Conservation (phyloP, 768 basidiomycete species). For the Chalciporus pseudorubinellus region DNA sequence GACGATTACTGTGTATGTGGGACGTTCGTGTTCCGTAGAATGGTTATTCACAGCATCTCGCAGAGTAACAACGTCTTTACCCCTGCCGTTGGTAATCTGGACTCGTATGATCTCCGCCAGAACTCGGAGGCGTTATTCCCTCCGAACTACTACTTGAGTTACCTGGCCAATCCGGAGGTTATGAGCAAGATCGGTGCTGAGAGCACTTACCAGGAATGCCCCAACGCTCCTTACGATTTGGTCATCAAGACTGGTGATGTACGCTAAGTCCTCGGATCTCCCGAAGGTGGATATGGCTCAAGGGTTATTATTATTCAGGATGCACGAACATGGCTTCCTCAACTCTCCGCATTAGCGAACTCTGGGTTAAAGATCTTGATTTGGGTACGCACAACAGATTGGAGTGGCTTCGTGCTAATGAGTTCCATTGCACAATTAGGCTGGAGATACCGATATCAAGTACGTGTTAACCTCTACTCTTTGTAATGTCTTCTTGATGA, state of each 20-base stretch:
- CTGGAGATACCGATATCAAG: slow-evolving; percentile 30
- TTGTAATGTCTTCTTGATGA: not conserved
- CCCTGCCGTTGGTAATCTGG: slow-evolving; percentile 52
- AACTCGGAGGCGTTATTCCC: slow-evolving; percentile 52
- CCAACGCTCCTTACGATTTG: slow-evolving; percentile 39
- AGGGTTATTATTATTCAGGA: slow-evolving; percentile 17
- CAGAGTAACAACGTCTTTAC: slow-evolving; percentile 47
- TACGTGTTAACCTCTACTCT: slow-evolving; percentile 4
- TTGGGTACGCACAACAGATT: slow-evolving; percentile 31
- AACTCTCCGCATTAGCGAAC: slow-evolving; percentile 36
- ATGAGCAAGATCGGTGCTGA: slow-evolving; percentile 52
- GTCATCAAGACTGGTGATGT: slow-evolving; percentile 59
- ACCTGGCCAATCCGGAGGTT: slow-evolving; percentile 38
- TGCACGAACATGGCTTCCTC: slow-evolving; percentile 37
- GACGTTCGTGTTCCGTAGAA: not conserved
- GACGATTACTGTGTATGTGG: slow-evolving; percentile 55
- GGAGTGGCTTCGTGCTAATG: not conserved
- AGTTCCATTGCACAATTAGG: slow-evolving; percentile 11
- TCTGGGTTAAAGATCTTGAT: slow-evolving; percentile 38
- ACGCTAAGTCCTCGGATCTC: slow-evolving; percentile 11
- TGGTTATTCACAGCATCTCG: not conserved
- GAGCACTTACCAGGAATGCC: slow-evolving; percentile 46
- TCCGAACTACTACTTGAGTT: slow-evolving; percentile 52
- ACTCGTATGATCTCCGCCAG: slow-evolving; percentile 58
- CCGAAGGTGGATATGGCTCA: not conserved